phyloP scores from a whole-genome alignment of 306 rosid species.

The Purshia tridentata region DNA sequence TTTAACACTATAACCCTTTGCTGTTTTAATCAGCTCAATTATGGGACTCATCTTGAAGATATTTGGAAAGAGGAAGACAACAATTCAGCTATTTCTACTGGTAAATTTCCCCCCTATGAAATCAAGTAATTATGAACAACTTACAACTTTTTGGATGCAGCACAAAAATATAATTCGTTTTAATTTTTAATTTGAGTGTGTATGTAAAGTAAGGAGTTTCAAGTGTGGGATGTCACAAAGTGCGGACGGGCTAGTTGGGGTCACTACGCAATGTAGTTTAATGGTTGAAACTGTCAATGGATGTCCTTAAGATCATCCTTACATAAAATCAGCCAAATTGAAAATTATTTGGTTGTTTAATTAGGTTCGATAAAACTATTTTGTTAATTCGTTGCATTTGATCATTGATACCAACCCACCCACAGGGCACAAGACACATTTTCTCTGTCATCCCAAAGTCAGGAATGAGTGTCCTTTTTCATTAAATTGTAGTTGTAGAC shows the following conservation, averaged over 20 bases:
- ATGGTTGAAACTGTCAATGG: too few relatives aligned
- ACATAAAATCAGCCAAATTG: too few relatives aligned
- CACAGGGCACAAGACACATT: too few relatives aligned
- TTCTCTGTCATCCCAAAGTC: not conserved
- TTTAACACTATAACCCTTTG: slow-evolving; percentile 35
- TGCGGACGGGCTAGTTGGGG: too few relatives aligned
- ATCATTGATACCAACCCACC: too few relatives aligned
- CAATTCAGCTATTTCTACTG: slow-evolving; percentile 29
- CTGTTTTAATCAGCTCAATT: slow-evolving; percentile 57
- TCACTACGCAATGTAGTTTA: too few relatives aligned
- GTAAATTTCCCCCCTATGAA: slow-evolving; percentile 33
- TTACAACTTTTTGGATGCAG: slow-evolving; percentile 15
- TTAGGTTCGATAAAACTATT: too few relatives aligned
- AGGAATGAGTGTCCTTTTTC: not conserved
- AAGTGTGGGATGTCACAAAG: too few relatives aligned
- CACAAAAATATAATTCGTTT: slow-evolving; percentile 9
- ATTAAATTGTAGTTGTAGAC: not conserved
- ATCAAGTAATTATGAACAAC: slow-evolving; percentile 3
- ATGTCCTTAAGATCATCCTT: too few relatives aligned
- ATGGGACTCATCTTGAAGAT: slow-evolving; percentile 49
- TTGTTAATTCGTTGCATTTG: too few relatives aligned
- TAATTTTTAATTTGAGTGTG: not conserved
- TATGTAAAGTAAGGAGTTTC: not conserved
- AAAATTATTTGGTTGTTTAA: too few relatives aligned
- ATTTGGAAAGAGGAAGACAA: slow-evolving; percentile 47